Conservation (phyloP, 2,329 filamentous ascomycete species). For the Aspergillus fructus region DNA sequence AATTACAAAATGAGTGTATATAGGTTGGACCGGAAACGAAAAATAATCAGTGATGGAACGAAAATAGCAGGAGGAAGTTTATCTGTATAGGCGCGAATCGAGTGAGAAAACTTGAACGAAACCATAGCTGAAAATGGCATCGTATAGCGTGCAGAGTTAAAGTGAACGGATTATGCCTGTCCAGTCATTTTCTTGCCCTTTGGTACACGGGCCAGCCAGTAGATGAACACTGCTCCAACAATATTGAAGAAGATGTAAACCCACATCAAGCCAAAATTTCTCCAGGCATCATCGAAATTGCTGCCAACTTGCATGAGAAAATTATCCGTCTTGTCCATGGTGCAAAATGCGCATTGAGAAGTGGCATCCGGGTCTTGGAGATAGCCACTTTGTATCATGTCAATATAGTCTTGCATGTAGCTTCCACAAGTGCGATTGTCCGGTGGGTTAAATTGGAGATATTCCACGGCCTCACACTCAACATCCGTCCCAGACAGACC, state of each 20-base stretch:
- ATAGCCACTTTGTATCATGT: constrained; percentile 34
- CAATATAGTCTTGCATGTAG: constrained; percentile 47
- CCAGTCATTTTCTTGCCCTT: constrained; percentile 46
- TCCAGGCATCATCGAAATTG: constrained; percentile 54
- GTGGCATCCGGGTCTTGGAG: constrained; percentile 48
- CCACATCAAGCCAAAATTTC: constrained; percentile 71
- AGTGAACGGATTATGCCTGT: not conserved
- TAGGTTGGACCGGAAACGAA: not conserved
- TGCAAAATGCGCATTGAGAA: constrained; percentile 51
- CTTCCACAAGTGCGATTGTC: constrained; percentile 60
- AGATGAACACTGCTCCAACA: constrained; percentile 56
- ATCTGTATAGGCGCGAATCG: not conserved
- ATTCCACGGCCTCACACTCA: constrained; percentile 32
- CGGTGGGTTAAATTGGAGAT: constrained; percentile 47
- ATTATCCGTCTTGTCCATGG: constrained; percentile 45
- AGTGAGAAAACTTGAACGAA: constrained; percentile 67
- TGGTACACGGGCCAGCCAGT: constrained; percentile 62
- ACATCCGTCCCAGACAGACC: constrained; percentile 34
- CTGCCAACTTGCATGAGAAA: constrained; percentile 47
- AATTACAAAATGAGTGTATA: not conserved
- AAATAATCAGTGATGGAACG: not conserved
- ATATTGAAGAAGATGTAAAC: constrained; percentile 66
- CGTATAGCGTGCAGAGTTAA: too few species aligned
- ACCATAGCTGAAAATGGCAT: not conserved
- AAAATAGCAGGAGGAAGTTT: not conserved